phyloP scores from a whole-genome alignment of 148 eudicot genomes.

The Chenopodium quinoa region DNA sequence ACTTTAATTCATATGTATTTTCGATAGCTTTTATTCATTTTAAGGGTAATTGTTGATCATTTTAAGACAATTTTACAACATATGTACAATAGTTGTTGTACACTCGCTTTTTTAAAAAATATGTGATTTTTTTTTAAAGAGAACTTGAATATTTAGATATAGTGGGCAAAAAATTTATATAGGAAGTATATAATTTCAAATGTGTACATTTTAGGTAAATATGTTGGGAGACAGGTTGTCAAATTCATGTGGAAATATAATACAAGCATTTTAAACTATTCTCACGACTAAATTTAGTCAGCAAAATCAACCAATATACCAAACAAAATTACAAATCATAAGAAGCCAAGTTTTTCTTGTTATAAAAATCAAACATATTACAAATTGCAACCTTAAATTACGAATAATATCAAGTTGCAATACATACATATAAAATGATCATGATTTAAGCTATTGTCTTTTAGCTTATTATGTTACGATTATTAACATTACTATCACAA shows the following conservation, averaged over 20 bases:
- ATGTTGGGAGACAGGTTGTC: slow-evolving; percentile 16
- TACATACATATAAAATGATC: neutral
- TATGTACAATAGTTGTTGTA: too few species aligned
- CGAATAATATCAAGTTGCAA: slow-evolving; percentile 10
- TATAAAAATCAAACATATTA: neutral
- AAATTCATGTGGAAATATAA: slow-evolving; percentile 1
- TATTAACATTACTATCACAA: too few species aligned
- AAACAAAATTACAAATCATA: neutral
- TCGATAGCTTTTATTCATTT: too few species aligned
- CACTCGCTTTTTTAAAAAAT: too few species aligned
- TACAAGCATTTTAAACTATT: neutral
- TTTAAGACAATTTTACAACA: too few species aligned
- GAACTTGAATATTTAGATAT: neutral
- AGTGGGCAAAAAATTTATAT: neutral
- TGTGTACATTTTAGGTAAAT: neutral
- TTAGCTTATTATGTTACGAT: neutral
- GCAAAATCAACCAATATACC: neutral
- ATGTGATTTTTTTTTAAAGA: neutral
- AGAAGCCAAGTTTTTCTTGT: slow-evolving; percentile 2
- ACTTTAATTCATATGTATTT: too few species aligned
- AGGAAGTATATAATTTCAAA: neutral
- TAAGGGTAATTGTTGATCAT: too few species aligned
- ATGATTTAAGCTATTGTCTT: neutral
- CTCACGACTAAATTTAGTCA: slow-evolving; percentile 9
- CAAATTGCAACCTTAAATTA: neutral